Evolutionary conservation across 2,329 filamentous ascomycete genomes (phyloP), one percentile per base, ranked within the genome.

Genomic region (Paracoccidioides lutzii): DNA sequence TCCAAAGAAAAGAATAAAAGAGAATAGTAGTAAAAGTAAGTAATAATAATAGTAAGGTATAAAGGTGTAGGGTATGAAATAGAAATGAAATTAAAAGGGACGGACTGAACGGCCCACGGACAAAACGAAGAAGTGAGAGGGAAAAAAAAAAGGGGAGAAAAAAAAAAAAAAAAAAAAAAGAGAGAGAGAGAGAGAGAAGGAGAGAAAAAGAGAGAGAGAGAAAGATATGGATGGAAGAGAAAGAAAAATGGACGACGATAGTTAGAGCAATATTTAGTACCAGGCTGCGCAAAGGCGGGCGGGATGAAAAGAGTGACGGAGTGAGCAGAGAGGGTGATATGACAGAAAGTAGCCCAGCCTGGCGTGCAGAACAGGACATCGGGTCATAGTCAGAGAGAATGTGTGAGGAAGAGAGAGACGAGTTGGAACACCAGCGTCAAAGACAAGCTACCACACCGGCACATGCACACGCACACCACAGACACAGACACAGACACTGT

Each of bases 1-100:
- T 58, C 59, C 60, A 61, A 66, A 68, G 64, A 62, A 61, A 63
- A 61, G 60, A 63, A 66, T 60, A 56, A 62, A 63, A 67, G 61
- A 58, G 57, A 66, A 66, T 59, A 62, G 64, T 64, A 68, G 63
- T 52, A 33, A 22, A 30, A 46, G 14, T 46, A 30, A 46, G 14
- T 46, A 46, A 33, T 14, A 22, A 28, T 46, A 46, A 46, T 15
- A 14, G 28, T 46, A 43, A n/a, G 28, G 28, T n/a, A 43, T 43
- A 43, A 37, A 22, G 28, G 28, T 28, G 28, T 22, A 43, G 28
- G 22, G 32, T 46, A 46, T n/a, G 44, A 46, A 46, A 30, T 46
- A 46, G 44, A 46, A 46, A 46, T 44, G 28, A 30, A 46, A 2
- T 22, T 22, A 22, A 22, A 22, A 22, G 22, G 22, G 22, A 22